These are phyloP conservation scores for Vachellia pachyceras DNA, from an alignment of 306 rosid species.

Conservation along the genomic window DNA sequence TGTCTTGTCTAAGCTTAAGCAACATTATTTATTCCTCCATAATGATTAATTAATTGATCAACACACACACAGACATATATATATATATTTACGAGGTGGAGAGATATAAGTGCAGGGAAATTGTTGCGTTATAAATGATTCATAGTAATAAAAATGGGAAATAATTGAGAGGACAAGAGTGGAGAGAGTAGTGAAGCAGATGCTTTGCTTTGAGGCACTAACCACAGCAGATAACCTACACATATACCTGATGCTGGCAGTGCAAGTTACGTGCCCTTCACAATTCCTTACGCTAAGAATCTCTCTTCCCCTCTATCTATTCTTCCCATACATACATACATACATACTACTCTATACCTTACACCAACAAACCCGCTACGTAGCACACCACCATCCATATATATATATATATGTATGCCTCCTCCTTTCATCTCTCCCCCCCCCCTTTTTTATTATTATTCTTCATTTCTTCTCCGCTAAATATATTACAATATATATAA, in stretches of 20 bases:
- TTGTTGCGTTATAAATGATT: neutral
- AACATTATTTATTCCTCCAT: conserved; percentile 25
- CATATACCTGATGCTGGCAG: conserved; percentile 52
- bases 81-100: conserved; percentile 26
- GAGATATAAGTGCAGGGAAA: conserved; percentile 33
- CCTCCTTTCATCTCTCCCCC: conserved; percentile 4
- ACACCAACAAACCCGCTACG: conserved; percentile 49
- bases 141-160: conserved; percentile 6
- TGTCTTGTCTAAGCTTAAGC: conserved; percentile 46
- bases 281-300: conserved; percentile 82
- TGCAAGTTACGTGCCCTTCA: conserved; percentile 67
- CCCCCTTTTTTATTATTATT: neutral
- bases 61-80: neutral
- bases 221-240: conserved; percentile 28
- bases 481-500: neutral
- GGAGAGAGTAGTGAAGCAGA: conserved; percentile 37
- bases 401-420: too few species aligned
- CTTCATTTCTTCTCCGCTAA: neutral
- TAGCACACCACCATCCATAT: conserved; percentile 29
- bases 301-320: conserved; percentile 38
- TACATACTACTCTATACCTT: conserved; percentile 54
- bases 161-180: conserved; percentile 26
- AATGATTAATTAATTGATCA: conserved; percentile 28
- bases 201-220: conserved; percentile 74
- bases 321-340: neutral